These are phyloP conservation scores for Chernovozyma sophiae-reginae DNA, from an alignment of 1,139 yeast species.

Conservation along the genomic window DNA sequence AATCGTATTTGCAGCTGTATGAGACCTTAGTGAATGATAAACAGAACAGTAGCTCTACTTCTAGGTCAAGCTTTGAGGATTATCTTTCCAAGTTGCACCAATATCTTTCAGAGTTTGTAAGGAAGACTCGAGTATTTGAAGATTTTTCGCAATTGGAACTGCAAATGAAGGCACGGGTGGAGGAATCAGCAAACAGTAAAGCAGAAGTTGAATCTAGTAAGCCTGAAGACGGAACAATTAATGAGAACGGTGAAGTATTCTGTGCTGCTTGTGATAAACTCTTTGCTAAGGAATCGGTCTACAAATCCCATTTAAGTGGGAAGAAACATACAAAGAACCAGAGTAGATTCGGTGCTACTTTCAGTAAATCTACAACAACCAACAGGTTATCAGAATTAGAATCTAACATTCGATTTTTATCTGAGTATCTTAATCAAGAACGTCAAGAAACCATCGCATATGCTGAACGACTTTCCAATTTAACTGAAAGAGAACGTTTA, in stretches of 20 bases:
- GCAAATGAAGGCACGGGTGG: background rate
- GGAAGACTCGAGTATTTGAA: conserved; percentile 49
- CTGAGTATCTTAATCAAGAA: background rate
- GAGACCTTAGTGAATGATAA: conserved; percentile 12
- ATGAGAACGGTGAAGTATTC: conserved; percentile 37
- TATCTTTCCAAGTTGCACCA: conserved; percentile 41
- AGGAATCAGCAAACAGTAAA: background rate
- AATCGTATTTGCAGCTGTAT: conserved; percentile 48
- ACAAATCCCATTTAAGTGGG: conserved; percentile 64
- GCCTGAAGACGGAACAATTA: conserved; percentile 11
- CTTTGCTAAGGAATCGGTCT: conserved; percentile 67
- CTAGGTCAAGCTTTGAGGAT: background rate
- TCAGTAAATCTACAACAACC: background rate
- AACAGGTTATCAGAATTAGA: background rate
- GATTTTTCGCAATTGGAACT: conserved; percentile 7
- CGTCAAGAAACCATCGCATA: conserved; percentile 47
- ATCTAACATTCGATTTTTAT: background rate
- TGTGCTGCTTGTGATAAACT: conserved; percentile 64
- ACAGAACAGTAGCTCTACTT: background rate
- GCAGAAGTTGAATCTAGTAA: background rate
- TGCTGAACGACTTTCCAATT: conserved; percentile 60
- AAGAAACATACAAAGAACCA: conserved; percentile 55
- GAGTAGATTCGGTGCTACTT: background rate
- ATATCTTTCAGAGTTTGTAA: conserved; percentile 46
- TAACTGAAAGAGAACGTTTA: conserved; percentile 71